These are phyloP conservation scores for Lepidium campestre DNA, from an alignment of 441 rosid genomes.

Conservation along the genomic window DNA sequence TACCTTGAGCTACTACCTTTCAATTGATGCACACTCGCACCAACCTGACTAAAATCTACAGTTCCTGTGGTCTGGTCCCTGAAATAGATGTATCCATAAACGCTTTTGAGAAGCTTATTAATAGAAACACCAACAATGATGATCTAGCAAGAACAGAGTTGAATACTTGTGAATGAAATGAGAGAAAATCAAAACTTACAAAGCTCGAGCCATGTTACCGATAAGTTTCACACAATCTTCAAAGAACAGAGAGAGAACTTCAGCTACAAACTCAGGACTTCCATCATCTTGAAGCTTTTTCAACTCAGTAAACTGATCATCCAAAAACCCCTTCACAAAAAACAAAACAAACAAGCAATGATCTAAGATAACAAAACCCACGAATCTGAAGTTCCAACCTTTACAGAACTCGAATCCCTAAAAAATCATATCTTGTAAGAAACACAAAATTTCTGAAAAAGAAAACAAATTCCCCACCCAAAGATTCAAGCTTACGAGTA, in stretches of 20 bases:
- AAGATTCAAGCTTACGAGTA: not conserved
- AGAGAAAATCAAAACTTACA: slow-evolving; percentile 40
- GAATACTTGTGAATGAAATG: not conserved
- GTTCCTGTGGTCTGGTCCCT: slow-evolving; percentile 45
- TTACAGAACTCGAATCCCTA: not conserved
- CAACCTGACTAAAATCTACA: slow-evolving; percentile 55
- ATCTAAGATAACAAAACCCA: not conserved
- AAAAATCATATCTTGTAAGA: not conserved
- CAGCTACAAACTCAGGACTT: slow-evolving; percentile 67
- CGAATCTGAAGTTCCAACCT: not conserved
- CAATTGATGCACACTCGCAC: slow-evolving; percentile 68
- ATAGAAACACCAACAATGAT: not conserved
- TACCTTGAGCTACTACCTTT: slow-evolving; percentile 94
- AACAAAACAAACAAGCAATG: not conserved
- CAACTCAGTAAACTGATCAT: slow-evolving; percentile 63
- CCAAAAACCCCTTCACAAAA: slow-evolving; percentile 37
- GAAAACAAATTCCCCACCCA: not conserved
- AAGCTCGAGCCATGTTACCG: slow-evolving; percentile 50
- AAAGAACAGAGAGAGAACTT: slow-evolving; percentile 67
- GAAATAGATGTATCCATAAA: not conserved
- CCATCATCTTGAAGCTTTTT: slow-evolving; percentile 74
- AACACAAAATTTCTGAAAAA: not conserved
- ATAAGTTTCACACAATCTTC: slow-evolving; percentile 72
- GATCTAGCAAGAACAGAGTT: not conserved
- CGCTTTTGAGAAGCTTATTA: not conserved